phyloP scores from a whole-genome alignment of 2,329 filamentous ascomycete genomes.

The Diaporthe citriasiana region DNA sequence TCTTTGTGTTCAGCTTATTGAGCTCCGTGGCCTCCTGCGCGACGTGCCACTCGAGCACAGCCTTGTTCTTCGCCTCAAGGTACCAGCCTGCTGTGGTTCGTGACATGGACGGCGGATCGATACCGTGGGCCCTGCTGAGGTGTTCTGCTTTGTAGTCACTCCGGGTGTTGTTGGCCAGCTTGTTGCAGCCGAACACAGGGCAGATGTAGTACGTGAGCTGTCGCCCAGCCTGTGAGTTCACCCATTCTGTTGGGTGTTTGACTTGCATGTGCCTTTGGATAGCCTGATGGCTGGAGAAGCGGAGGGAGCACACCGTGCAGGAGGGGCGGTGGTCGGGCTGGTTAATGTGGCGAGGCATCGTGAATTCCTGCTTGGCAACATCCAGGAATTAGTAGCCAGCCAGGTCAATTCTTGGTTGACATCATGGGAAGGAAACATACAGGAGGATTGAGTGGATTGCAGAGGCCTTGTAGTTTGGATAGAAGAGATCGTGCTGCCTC shows the following conservation, averaged over 20 bases:
- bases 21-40: neutral
- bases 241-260: neutral
- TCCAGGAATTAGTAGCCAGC: neutral
- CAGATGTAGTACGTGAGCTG: neutral
- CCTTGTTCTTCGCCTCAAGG: neutral
- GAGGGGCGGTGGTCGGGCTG: neutral
- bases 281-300: accelerated
- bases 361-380: too few species aligned
- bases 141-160: accelerated
- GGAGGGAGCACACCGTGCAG: neutral
- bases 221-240: accelerated
- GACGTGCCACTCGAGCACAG: neutral
- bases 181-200: neutral
- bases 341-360: neutral
- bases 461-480: too few species aligned
- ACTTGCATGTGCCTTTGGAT: neutral
- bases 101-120: neutral
- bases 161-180: neutral
- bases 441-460: too few species aligned
- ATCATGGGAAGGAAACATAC: too few species aligned
- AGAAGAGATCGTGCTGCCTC: too few species aligned
- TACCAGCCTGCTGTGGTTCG: neutral
- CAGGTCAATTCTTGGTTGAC: neutral
- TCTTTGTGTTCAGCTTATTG: neutral
- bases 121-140: neutral